Evolutionary conservation across 768 basidiomycete species (phyloP), one percentile per base, ranked within the genome.

Genomic region (Polyporus arcularius): DNA sequence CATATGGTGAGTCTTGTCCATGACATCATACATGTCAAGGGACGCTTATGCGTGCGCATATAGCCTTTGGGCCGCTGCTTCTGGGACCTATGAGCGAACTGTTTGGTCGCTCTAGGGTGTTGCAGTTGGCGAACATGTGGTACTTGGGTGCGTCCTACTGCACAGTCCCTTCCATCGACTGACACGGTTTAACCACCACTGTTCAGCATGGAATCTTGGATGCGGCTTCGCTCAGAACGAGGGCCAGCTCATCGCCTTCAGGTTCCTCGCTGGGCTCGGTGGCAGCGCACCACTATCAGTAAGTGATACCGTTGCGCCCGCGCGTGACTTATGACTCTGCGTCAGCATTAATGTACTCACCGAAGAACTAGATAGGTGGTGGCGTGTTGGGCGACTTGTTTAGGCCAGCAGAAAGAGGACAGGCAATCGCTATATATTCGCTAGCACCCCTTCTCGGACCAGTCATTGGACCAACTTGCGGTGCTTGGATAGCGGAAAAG

Each of bases 61-160:
- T 21, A 85, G 85, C 82, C 15, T 55, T 85, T 40, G 85, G 75
- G 2, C 77, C 77, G 3, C 45, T 79, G 2, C 60, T 79, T 35
- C 62, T 77, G 5, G 87, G 85, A 0, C 90, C 89, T 0, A 64
- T 90, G n/a, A 86, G 84, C 63, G 90, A 92, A 70, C 79, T 91
- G 6, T 90, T 76, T 58, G 89, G 89, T 1, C 80, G 88, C 18
- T 81, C 84, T 0, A 72, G 77, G 1, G 84, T 89, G 0, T 66
- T 90, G 0, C 89, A 88, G 64, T 43, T 79, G 0, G 73, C 88
- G 1, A 90, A 90, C 68, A 18, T 87, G 14, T 85, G 86, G 72
- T 89, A 80, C 65, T 72, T 90, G 0, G 82, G 86, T 86, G 64
- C 10, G 73, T 63, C 16, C 21, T 26, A 26, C 21, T 26, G 21